Conservation (phyloP, 2,329 filamentous ascomycete species). For the Trichophyton equinum region DNA sequence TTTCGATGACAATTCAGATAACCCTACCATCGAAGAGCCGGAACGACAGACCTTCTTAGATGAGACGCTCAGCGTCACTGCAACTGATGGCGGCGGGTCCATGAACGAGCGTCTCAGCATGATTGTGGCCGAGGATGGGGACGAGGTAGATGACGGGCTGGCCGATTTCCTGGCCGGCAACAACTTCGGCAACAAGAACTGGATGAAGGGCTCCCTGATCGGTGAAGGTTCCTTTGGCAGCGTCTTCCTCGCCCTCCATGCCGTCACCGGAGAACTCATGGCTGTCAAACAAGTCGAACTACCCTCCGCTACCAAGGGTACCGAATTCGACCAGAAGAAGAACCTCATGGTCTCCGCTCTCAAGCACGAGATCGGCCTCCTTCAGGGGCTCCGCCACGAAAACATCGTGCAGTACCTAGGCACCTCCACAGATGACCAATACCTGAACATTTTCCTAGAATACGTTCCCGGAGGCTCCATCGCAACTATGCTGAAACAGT, state of each 20-base stretch:
- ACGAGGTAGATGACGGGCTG: conserved; percentile 80
- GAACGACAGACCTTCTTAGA: conserved; percentile 78
- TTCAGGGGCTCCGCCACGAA: conserved; percentile 85
- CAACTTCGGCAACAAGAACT: conserved; percentile 93
- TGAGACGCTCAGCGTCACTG: conserved; percentile 58
- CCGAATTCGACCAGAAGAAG: conserved; percentile 75
- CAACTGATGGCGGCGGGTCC: conserved; percentile 52
- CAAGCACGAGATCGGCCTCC: conserved; percentile 87
- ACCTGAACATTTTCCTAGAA: conserved; percentile 98
- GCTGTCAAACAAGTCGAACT: conserved; percentile 97
- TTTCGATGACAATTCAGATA: conserved; percentile 48
- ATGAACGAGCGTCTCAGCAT: conserved; percentile 72
- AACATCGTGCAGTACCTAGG: conserved; percentile 98
- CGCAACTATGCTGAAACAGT: conserved; percentile 96
- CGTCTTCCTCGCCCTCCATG: conserved; percentile 88
- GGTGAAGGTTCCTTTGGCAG: conserved; percentile 94
- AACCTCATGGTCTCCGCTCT: conserved; percentile 96
- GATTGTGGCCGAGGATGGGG: conserved; percentile 77
- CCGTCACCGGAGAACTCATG: conserved; percentile 91
- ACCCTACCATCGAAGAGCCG: conserved; percentile 15
- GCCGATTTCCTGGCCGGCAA: conserved; percentile 83
- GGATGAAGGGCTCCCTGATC: conserved; percentile 98
- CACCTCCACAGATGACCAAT: conserved; percentile 77
- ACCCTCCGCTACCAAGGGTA: conserved; percentile 64
- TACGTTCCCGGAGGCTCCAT: conserved; percentile 97